These are phyloP conservation scores for Chrysoporthe austroafricana DNA, from an alignment of 2,329 filamentous ascomycete species.

Conservation along the genomic window DNA sequence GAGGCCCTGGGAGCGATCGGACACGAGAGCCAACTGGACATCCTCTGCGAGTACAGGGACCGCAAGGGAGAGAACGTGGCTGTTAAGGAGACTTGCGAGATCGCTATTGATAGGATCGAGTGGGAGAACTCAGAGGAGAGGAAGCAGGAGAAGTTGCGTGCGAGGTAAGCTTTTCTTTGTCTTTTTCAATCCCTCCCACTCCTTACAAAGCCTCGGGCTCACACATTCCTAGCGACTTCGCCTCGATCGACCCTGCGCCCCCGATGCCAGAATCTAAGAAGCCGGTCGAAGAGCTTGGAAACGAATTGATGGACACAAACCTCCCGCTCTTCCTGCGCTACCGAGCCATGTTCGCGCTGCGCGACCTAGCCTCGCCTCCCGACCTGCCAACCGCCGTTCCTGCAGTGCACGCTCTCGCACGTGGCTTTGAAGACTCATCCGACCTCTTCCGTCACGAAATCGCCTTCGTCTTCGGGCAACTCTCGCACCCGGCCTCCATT, in stretches of 20 bases:
- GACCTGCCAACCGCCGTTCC: slow-evolving; percentile 86
- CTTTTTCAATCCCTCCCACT: background rate
- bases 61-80: slow-evolving; percentile 75
- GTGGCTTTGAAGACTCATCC: slow-evolving; percentile 82
- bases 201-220: slow-evolving; percentile 30
- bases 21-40: slow-evolving; percentile 70
- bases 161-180: slow-evolving; percentile 63
- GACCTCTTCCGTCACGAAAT: slow-evolving; percentile 97
- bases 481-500: slow-evolving; percentile 95
- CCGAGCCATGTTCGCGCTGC: slow-evolving; percentile 95
- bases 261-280: slow-evolving; percentile 73
- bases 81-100: slow-evolving; percentile 94
- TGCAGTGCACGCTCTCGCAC: slow-evolving; percentile 84
- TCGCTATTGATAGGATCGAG: slow-evolving; percentile 89
- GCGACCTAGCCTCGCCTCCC: slow-evolving; percentile 91
- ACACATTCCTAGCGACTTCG: slow-evolving; percentile 74
- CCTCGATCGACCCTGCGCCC: slow-evolving; percentile 92
- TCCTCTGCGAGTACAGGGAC: slow-evolving; percentile 76
- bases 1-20: slow-evolving; percentile 91
- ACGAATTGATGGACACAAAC: slow-evolving; percentile 76
- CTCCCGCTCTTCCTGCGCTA: slow-evolving; percentile 89
- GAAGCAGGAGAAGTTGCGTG: slow-evolving; percentile 75
- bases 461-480: slow-evolving; percentile 95
- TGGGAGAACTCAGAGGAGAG: slow-evolving; percentile 83
- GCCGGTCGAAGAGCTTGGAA: slow-evolving; percentile 75